Conservation (phyloP, 2,329 filamentous ascomycete species). For the Arthrobotrys musiformis region DNA sequence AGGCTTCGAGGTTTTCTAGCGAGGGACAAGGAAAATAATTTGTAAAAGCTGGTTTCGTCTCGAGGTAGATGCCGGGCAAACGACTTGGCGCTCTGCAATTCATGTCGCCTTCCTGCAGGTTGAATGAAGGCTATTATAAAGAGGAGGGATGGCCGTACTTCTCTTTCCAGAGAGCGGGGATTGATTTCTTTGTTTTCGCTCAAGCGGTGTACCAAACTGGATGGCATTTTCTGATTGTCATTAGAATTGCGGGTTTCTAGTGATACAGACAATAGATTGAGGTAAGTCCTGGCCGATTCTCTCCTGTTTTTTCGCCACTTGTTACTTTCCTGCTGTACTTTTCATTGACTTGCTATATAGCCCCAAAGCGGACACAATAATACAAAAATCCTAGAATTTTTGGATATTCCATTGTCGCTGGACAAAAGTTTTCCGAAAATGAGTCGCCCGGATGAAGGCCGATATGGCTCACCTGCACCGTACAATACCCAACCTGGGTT, state of each 20-base stretch:
- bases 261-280: no score
- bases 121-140: not conserved
- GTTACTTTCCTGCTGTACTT: no score
- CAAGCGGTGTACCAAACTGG: not conserved
- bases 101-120: not conserved
- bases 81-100: not conserved
- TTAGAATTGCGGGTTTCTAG: no score
- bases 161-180: not conserved
- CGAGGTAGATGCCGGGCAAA: not conserved
- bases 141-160: not conserved
- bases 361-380: no score
- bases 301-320: no score
- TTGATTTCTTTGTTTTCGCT: not conserved
- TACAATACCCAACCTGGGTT: not conserved
- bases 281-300: no score
- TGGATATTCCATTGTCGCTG: not conserved
- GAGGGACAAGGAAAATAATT: not conserved
- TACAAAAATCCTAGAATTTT: not conserved
- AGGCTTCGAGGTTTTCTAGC: slow-evolving; percentile 3
- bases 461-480: not conserved
- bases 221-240: no score
- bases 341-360: no score
- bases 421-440: not conserved
- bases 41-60: not conserved
- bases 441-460: not conserved